Percentiles rank a stretch among this genome's conserved stretches.
phyloP scores from a whole-genome alignment of 1,284 basidiomycete species.

The Coniophora puteana region DNA sequence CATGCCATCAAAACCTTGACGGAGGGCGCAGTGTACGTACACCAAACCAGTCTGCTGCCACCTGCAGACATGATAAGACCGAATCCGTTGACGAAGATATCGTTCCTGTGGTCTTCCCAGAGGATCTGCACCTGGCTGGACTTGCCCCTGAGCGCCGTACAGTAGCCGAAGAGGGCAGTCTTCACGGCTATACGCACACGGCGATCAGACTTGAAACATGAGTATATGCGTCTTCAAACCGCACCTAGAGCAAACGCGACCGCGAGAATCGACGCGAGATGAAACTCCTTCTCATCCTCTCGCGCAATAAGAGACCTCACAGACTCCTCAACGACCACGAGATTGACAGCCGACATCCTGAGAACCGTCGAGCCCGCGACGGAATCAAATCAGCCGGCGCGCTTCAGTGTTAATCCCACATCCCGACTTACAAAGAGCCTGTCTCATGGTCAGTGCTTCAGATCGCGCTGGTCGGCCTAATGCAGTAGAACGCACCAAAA shows the following conservation, averaged over 20 bases:
- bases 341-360: slow-evolving; percentile 83
- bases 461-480: no score
- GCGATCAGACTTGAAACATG: slow-evolving; percentile 8
- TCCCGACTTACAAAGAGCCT: no score
- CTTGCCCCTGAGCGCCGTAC: slow-evolving; percentile 70
- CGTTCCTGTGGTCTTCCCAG: slow-evolving; percentile 95
- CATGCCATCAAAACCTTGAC: not conserved
- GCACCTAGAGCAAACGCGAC: slow-evolving; percentile 80
- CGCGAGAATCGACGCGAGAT: slow-evolving; percentile 79
- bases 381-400: no score
- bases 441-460: no score
- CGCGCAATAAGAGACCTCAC: slow-evolving; percentile 65
- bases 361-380: slow-evolving; percentile 16
- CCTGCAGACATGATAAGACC: slow-evolving; percentile 89
- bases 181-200: slow-evolving; percentile 68
- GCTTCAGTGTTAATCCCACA: not conserved
- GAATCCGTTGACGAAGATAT: slow-evolving; percentile 80
- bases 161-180: slow-evolving; percentile 84
- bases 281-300: slow-evolving; percentile 63
- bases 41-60: slow-evolving; percentile 85
- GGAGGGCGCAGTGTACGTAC: slow-evolving; percentile 40
- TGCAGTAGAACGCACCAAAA: slow-evolving; percentile 61
- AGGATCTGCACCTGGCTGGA: slow-evolving; percentile 91
- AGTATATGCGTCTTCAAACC: slow-evolving; percentile 9
- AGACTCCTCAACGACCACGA: slow-evolving; percentile 85